phyloP scores from a whole-genome alignment of 2,329 filamentous ascomycete genomes.

The Kalaharituber pfeilii region DNA sequence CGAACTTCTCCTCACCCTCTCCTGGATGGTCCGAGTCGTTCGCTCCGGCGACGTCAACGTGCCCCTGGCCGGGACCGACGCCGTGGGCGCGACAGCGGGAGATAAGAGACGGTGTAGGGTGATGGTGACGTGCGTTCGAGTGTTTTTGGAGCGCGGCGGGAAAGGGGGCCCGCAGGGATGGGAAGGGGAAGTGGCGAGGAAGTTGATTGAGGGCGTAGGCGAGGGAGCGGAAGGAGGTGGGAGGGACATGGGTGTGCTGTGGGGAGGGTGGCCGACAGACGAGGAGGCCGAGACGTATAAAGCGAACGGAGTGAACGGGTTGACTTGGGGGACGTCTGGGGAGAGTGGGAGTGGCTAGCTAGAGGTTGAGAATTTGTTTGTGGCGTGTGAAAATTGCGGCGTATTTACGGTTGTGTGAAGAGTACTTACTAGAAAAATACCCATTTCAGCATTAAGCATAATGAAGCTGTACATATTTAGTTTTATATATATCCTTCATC shows the following conservation, averaged over 20 bases:
- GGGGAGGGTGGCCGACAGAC: constrained; percentile 6
- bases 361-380: too few species aligned
- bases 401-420: too few species aligned
- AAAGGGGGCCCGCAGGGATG: not conserved
- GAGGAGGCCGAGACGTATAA: constrained; percentile 11
- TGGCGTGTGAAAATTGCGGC: too few species aligned
- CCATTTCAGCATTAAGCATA: too few species aligned
- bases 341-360: too few species aligned
- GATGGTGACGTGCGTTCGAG: constrained; percentile 9
- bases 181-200: not conserved
- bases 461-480: too few species aligned
- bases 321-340: too few species aligned
- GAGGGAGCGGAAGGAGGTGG: not conserved
- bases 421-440: too few species aligned
- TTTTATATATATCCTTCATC: too few species aligned
- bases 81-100: not conserved
- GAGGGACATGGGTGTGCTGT: constrained; percentile 3
- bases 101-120: constrained; percentile 3
- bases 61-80: not conserved
- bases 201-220: not conserved
- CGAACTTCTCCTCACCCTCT: constrained; percentile 4
- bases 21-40: constrained; percentile 3
- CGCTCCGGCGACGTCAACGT: not conserved
- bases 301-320: constrained; percentile 2
- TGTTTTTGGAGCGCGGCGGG: constrained; percentile 12